These are phyloP conservation scores for Entomortierella beljakovae DNA, from an alignment of 192 early-diverging fungal genomes.

Conservation along the genomic window DNA sequence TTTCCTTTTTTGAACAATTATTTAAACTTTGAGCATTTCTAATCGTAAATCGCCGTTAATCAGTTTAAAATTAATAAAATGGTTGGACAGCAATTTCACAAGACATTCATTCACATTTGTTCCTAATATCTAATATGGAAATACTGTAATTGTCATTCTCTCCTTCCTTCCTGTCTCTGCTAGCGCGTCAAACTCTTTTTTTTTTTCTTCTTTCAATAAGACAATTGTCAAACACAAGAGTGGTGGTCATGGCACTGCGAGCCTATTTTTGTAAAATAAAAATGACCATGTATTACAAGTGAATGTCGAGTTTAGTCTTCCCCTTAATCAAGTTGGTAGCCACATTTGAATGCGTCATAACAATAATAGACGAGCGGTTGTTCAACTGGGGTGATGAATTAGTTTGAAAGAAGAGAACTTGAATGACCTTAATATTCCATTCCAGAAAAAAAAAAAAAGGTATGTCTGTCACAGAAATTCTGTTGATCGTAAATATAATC, in stretches of 20 bases:
- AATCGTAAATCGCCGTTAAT: too few relatives aligned
- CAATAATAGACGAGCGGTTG: slow-evolving; percentile 56
- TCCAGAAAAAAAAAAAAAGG: neutral
- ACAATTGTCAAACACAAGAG: slow-evolving; percentile 54
- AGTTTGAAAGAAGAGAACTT: neutral
- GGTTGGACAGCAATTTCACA: too few relatives aligned
- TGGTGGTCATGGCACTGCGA: slow-evolving; percentile 51
- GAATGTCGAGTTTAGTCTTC: slow-evolving; percentile 47
- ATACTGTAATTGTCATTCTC: too few relatives aligned
- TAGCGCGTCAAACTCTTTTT: too few relatives aligned
- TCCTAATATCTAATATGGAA: too few relatives aligned
- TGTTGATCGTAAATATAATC: too few relatives aligned
- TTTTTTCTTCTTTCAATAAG: too few relatives aligned
- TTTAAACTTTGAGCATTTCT: too few relatives aligned
- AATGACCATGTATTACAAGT: slow-evolving; percentile 30
- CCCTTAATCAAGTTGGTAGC: slow-evolving; percentile 54
- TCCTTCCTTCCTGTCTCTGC: too few relatives aligned
- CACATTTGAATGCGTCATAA: slow-evolving; percentile 44
- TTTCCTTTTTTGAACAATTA: too few relatives aligned
- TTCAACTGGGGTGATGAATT: slow-evolving; percentile 50
- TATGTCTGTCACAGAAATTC: neutral
- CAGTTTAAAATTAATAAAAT: too few relatives aligned
- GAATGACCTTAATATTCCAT: neutral
- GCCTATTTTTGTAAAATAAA: neutral
- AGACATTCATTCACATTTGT: too few relatives aligned